Conservation (phyloP, 2,329 filamentous ascomycete genomes). For the Colletotrichum echinochloae region DNA sequence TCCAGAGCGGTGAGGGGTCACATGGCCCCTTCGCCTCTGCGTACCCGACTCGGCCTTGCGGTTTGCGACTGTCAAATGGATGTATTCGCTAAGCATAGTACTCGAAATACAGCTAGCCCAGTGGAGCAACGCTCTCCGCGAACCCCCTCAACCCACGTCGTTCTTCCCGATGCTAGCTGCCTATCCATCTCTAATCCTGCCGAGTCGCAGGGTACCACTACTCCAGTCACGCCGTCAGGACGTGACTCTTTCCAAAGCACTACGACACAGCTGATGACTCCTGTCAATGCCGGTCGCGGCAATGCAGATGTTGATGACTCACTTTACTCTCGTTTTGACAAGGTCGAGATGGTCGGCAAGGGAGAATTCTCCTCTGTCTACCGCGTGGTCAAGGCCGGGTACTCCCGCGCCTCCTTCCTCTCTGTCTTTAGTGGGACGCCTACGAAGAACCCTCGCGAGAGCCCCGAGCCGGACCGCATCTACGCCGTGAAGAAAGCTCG, state of each 20-base stretch:
- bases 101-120: constrained; percentile 70
- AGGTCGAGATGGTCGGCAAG: constrained; percentile 82
- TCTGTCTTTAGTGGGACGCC: constrained; percentile 59
- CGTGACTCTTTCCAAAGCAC: constrained; percentile 64
- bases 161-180: constrained; percentile 83
- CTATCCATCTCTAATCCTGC: constrained; percentile 80
- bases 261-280: constrained; percentile 69
- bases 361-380: constrained; percentile 97
- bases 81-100: constrained; percentile 65
- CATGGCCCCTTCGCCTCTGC: constrained; percentile 51
- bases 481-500: constrained; percentile 96
- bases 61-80: constrained; percentile 50
- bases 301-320: constrained; percentile 79
- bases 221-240: constrained; percentile 81
- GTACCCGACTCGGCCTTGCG: constrained; percentile 46
- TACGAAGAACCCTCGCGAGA: constrained; percentile 61
- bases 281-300: constrained; percentile 76
- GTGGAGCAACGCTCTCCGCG: constrained; percentile 74
- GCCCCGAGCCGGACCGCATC: constrained; percentile 68
- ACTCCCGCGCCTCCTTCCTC: constrained; percentile 44
- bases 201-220: constrained; percentile 49
- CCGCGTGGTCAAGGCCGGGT: constrained; percentile 69
- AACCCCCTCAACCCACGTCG: constrained; percentile 81
- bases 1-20: constrained; percentile 48
- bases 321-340: constrained; percentile 81